These are phyloP conservation scores for Ascocoryne sarcoides DNA, from an alignment of 2,329 filamentous ascomycete genomes.

Conservation along the genomic window DNA sequence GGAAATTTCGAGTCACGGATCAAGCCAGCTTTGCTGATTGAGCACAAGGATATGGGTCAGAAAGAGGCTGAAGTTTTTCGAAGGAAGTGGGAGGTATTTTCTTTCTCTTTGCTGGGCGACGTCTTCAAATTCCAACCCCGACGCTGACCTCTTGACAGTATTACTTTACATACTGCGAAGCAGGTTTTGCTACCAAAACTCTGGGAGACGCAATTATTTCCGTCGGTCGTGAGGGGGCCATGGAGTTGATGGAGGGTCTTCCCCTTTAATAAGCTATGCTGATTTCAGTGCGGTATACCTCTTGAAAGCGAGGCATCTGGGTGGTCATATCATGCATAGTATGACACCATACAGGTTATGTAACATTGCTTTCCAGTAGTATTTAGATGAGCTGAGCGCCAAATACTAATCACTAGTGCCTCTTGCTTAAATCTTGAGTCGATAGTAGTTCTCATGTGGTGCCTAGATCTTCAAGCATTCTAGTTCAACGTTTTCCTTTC, in stretches of 20 bases:
- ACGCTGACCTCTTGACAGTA: slow-evolving; percentile 38
- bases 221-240: slow-evolving; percentile 41
- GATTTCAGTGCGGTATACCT: slow-evolving; percentile 2
- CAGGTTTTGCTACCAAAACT: slow-evolving; percentile 63
- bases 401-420: no score
- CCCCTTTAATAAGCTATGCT: slow-evolving; percentile 39
- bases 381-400: not conserved
- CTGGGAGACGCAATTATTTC: slow-evolving; percentile 67
- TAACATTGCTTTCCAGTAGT: not conserved
- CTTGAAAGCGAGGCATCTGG: slow-evolving; percentile 10
- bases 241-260: slow-evolving; percentile 63
- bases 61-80: slow-evolving; percentile 58
- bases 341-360: no score
- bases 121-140: not conserved
- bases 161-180: slow-evolving; percentile 69
- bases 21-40: slow-evolving; percentile 46
- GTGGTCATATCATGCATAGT: no score
- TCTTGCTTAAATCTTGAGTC: no score
- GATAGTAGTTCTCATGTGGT: no score
- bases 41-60: slow-evolving; percentile 51
- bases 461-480: no score
- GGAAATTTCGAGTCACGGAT: slow-evolving; percentile 53
- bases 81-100: slow-evolving; percentile 57
- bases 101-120: not conserved
- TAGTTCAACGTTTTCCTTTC: slow-evolving; percentile 14